Conservation (phyloP, 192 early-diverging fungal genomes). For the Linnemannia hyalina region DNA sequence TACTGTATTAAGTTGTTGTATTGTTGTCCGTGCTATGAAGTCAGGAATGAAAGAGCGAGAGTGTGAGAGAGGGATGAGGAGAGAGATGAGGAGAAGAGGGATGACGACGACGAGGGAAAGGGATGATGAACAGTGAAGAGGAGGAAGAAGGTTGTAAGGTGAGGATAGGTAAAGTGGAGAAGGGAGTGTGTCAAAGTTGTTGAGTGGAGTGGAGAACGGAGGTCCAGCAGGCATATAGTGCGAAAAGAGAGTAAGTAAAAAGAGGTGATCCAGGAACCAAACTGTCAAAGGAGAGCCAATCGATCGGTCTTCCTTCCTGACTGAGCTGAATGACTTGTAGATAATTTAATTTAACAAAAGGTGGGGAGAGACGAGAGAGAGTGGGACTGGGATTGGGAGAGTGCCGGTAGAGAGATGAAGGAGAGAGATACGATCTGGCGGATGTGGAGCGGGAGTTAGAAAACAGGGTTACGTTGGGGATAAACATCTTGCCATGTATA, state of each 20-base stretch:
- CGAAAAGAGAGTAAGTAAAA: no score
- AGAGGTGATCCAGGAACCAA: no score
- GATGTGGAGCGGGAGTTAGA: constrained; percentile 8
- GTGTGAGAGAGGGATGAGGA: neutral
- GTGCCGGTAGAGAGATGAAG: neutral
- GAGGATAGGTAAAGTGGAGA: no score
- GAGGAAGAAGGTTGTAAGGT: no score
- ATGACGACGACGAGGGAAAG: neutral
- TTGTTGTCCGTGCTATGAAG: no score
- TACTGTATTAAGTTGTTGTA: no score
- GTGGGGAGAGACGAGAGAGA: neutral
- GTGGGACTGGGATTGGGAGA: neutral
- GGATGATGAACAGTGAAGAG: neutral
- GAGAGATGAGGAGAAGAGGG: neutral
- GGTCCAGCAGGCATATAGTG: no score
- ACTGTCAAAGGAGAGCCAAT: no score
- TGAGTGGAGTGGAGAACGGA: no score
- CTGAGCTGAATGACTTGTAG: neutral
- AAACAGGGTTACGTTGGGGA: constrained; percentile 4
- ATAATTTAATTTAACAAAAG: neutral
- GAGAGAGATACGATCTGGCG: neutral
- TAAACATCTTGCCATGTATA: neutral
- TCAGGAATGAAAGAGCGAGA: neutral
- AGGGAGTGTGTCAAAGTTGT: no score
- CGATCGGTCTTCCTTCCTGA: no score